phyloP scores from a whole-genome alignment of 495 filamentous ascomycete genomes.

The Tuber indicum region DNA sequence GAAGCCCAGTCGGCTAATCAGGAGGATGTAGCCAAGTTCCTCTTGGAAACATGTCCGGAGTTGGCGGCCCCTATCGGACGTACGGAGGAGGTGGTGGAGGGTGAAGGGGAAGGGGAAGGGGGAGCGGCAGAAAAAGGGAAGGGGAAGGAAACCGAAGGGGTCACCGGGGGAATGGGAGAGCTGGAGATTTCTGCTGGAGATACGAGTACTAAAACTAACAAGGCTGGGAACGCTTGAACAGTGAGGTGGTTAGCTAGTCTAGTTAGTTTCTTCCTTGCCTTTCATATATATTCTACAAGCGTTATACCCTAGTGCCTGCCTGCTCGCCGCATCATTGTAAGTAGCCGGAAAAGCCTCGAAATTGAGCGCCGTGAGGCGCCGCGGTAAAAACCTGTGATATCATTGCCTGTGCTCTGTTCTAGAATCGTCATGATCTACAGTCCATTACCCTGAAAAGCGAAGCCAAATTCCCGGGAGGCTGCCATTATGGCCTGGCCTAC shows the following conservation, averaged over 20 bases:
- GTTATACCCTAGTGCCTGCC: not conserved
- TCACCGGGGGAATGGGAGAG: slow-evolving; percentile 7
- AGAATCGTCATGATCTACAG: not conserved
- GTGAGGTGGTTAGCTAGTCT: not conserved
- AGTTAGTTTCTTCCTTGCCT: not conserved
- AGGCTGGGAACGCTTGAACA: slow-evolving; percentile 3
- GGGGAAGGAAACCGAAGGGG: not conserved
- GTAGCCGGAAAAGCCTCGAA: not conserved
- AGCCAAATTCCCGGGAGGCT: not conserved
- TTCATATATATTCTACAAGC: not conserved
- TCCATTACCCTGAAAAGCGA: not conserved
- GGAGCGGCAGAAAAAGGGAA: not conserved
- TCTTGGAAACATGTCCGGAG: slow-evolving; percentile 49
- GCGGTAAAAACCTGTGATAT: not conserved
- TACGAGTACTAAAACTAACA: not conserved
- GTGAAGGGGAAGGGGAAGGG: not conserved
- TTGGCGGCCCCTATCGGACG: slow-evolving; percentile 34
- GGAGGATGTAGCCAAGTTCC: slow-evolving; percentile 59
- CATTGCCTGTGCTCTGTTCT: not conserved
- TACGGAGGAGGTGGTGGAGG: slow-evolving; percentile 49
- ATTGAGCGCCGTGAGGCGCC: not conserved
- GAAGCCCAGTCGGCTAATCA: slow-evolving; percentile 71
- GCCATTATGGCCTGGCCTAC: not conserved
- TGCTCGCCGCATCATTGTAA: not conserved
- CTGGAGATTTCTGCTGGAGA: slow-evolving; percentile 17